Base-by-base conservation (phyloP, 257 asterid genomes). In the Gentiana dahurica region DNA sequence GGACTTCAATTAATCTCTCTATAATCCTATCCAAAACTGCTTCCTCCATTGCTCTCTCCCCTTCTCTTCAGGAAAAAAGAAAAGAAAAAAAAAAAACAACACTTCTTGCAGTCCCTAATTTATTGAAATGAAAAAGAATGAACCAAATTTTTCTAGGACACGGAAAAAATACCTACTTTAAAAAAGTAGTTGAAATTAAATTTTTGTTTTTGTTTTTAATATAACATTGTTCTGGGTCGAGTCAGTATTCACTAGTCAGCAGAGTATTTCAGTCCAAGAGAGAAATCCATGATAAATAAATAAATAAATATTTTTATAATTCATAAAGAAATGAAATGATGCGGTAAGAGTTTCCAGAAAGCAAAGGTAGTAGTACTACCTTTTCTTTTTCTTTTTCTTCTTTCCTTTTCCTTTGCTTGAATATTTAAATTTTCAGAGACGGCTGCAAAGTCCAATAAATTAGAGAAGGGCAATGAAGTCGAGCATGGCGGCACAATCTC, bases 1-100 rank as follows among this genome's bases (percentile, higher is more conserved):
- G 82, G 51, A 88, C 93, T 69, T 88, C 96, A 8, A 80, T 58
- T 59, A 88, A 76, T 50, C 77, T 85, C 66, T 88, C 96, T 3
- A 88, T 85, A 7, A 88, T 79, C 79, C 77, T 79, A 57, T 88
- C 96, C 63, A 85, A 58, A 12, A 59, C 85, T 39, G 63, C 82
- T 47, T 87, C 72, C 59, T 88, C 96, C 96, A 88, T 87, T 48
- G 33, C 43, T 12, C 13, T 44, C 10, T 9, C 34, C 34, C 13
- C 38, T 13, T 8, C 6, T 8, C 58, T 34, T 53, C 58, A 43
- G 3, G 5, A 8, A 11, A 13, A 6, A 1, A 58, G 9, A 45
- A 51, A 49, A 4, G n/a, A 8, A 33, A 8, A 36, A 12, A 45
- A 35, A 45, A 24, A 6, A 11, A 1, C 41, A 4, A 32, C 47